A percentile compares a stretch with the other conserved stretches of the same genome.
Evolutionary conservation across 352 stramenopile species (phyloP).

Genomic region (Thalassiosira oceanica): DNA sequence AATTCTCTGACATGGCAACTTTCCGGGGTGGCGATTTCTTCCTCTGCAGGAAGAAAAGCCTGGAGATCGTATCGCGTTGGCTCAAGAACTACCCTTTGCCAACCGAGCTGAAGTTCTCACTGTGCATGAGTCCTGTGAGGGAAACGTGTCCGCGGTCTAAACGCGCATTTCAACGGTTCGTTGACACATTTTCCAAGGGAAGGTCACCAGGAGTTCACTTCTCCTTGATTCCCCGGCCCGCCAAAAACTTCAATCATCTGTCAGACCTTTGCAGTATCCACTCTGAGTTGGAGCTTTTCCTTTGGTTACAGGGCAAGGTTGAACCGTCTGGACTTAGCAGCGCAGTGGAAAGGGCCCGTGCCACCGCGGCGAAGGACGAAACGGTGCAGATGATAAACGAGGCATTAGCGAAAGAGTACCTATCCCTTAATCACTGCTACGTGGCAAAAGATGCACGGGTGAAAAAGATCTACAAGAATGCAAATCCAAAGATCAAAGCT

Average conservation of each 20-base stretch:
- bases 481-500: too few species aligned
- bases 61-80: conserved; percentile 44
- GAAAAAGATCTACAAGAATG: conserved; percentile 8
- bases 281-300: conserved; percentile 90
- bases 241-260: conserved; percentile 86
- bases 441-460: conserved; percentile 12
- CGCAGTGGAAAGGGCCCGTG: conserved; percentile 50
- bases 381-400: conserved; percentile 61
- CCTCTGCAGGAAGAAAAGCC: conserved; percentile 79
- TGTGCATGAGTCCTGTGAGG: conserved; percentile 87
- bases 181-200: conserved; percentile 77
- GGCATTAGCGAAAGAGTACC: conserved; percentile 43
- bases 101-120: conserved; percentile 51
- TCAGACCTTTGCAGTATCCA: conserved; percentile 88
- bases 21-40: conserved; percentile 91
- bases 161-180: conserved; percentile 86
- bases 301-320: conserved; percentile 92
- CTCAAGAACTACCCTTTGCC: conserved; percentile 48
- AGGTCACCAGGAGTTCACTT: conserved; percentile 83
- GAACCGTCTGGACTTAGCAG: too few species aligned
- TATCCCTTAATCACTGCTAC: conserved; percentile 44
- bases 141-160: conserved; percentile 82
- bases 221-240: conserved; percentile 62
- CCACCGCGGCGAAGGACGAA: conserved; percentile 48
- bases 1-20: conserved; percentile 80